Evolutionary conservation across 495 filamentous ascomycete species (phyloP).

Genomic region (Hyaloscypha hepaticicola): DNA sequence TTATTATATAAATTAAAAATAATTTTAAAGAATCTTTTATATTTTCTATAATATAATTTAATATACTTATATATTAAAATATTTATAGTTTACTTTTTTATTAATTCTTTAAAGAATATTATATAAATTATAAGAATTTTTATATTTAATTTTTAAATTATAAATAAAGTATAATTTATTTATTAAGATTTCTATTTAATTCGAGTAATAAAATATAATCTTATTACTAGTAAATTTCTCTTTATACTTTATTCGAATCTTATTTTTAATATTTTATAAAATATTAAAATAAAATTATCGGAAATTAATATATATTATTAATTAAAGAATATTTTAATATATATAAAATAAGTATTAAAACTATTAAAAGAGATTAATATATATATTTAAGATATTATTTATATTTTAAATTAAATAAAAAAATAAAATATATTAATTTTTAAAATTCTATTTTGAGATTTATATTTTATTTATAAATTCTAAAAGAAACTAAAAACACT

Average conservation of each 20-base stretch:
- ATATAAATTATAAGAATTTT: neutral
- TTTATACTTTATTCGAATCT: neutral
- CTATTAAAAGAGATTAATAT: neutral
- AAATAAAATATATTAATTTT: neutral
- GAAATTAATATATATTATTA: neutral
- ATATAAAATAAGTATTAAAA: neutral
- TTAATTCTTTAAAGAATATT: neutral
- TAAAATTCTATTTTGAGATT: neutral
- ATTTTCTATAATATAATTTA: neutral
- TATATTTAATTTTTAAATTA: neutral
- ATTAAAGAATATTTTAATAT: neutral
- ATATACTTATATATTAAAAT: neutral
- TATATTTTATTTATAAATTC: neutral
- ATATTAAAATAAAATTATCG: neutral
- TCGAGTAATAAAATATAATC: too few species aligned
- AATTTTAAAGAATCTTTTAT: neutral
- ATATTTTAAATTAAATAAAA: neutral
- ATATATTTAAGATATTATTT: neutral
- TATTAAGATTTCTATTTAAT: neutral
- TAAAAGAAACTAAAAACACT: neutral
- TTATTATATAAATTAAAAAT: neutral
- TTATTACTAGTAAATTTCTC: neutral
- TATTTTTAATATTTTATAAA: neutral
- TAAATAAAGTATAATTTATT: neutral
- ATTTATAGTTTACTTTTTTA: neutral